Conservation (phyloP, 169 alveolate species). For the Neospora caninum region DNA sequence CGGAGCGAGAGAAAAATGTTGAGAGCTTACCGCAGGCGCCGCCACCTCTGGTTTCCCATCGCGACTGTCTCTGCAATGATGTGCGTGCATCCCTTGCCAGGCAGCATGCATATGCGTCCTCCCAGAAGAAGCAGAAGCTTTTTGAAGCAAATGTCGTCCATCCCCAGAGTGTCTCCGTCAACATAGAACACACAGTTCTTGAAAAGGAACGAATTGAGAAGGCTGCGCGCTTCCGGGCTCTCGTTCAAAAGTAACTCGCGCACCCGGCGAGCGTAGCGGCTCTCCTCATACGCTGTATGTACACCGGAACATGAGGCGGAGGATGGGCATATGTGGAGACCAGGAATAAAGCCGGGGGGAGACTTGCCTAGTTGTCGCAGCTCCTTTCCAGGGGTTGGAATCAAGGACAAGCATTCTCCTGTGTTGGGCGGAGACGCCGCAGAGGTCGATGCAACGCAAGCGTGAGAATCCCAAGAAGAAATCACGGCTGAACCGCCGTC, state of each 20-base stretch:
- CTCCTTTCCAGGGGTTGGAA: neutral
- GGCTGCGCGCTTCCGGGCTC: neutral
- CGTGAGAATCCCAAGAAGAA: no score
- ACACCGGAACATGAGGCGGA: neutral
- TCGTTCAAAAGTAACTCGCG: neutral
- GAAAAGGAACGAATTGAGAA: neutral
- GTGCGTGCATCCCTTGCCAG: constrained; percentile 60
- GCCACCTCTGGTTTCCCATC: constrained; percentile 68
- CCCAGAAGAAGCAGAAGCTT: constrained; percentile 36
- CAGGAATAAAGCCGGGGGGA: neutral
- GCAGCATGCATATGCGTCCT: neutral
- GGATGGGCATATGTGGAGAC: neutral
- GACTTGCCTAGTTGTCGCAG: neutral
- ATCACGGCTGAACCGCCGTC: no score
- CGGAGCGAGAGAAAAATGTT: neutral
- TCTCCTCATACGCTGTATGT: neutral
- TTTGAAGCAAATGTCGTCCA: constrained; percentile 44
- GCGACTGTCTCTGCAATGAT: constrained; percentile 62
- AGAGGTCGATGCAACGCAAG: no score
- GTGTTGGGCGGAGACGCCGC: no score
- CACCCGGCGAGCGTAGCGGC: neutral
- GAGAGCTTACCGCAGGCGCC: constrained; percentile 40
- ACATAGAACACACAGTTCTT: constrained; percentile 12
- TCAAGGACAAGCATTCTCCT: neutral
- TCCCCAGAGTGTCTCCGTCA: constrained; percentile 8